Percentiles rank a stretch among this genome's conserved stretches.
phyloP scores from a whole-genome alignment of 305 asterid genomes.

The Rubia peregrina region DNA sequence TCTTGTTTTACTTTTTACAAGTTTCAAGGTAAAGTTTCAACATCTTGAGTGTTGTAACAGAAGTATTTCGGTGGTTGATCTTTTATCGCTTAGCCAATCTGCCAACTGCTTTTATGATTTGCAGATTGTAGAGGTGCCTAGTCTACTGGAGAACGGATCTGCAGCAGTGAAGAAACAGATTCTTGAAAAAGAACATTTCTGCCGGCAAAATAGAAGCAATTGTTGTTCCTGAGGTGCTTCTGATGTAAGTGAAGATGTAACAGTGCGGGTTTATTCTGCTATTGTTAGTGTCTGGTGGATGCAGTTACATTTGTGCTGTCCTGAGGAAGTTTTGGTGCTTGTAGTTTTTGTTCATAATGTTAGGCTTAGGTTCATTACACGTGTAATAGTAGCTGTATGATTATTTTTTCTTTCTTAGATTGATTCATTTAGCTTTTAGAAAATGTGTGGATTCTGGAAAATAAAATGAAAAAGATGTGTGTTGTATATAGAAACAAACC shows the following conservation, averaged over 20 bases:
- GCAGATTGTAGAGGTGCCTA: conserved; percentile 75
- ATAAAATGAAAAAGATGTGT: not conserved
- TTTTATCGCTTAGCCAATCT: not conserved
- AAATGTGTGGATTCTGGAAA: not conserved
- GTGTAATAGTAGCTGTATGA: not conserved
- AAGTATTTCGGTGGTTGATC: not conserved
- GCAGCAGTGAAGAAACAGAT: conserved; percentile 63
- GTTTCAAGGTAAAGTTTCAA: not conserved
- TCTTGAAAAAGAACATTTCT: conserved; percentile 41
- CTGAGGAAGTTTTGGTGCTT: not conserved
- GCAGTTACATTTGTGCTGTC: not conserved
- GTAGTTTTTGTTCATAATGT: not conserved
- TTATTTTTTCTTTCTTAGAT: not conserved
- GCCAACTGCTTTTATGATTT: conserved; percentile 7
- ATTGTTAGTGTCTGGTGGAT: not conserved
- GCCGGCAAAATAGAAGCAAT: conserved; percentile 17
- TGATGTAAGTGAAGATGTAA: not conserved
- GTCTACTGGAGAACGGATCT: conserved; percentile 77
- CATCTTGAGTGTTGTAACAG: not conserved
- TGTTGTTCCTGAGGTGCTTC: conserved; percentile 46
- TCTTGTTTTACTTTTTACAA: not conserved
- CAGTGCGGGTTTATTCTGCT: not conserved
- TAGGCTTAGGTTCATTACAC: conserved; percentile 1
- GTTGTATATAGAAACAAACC: not conserved
- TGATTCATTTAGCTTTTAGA: conserved; percentile 1